Evolutionary conservation across 805 yeast species (phyloP).

Genomic region (Komagataella kurtzmanii): DNA sequence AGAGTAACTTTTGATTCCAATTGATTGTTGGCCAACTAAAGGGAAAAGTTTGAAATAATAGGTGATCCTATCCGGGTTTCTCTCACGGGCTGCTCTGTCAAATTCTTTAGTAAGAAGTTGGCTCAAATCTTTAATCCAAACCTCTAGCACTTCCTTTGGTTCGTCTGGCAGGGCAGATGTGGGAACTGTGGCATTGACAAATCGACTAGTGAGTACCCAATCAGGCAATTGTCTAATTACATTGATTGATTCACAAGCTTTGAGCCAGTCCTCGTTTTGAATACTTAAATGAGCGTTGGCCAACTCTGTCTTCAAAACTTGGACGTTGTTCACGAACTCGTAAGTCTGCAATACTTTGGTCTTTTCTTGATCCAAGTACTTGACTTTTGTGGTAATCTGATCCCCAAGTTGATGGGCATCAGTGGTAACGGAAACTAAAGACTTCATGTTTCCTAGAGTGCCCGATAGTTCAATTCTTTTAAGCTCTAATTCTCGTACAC

Average conservation of each 20-base stretch:
- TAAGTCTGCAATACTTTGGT: slow-evolving; percentile 48
- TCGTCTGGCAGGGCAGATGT: slow-evolving; percentile 73
- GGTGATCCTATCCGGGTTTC: slow-evolving; percentile 60
- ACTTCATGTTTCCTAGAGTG: slow-evolving; percentile 42
- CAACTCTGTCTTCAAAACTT: slow-evolving; percentile 51
- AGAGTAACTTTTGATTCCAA: slow-evolving; percentile 74
- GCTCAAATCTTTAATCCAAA: slow-evolving; percentile 49
- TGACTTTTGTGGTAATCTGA: slow-evolving; percentile 54
- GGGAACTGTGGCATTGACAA: slow-evolving; percentile 75
- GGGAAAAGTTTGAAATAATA: slow-evolving; percentile 82
- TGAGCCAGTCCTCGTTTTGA: slow-evolving; percentile 52
- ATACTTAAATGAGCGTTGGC: slow-evolving; percentile 57
- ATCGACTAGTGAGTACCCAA: slow-evolving; percentile 42
- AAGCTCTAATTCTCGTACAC: slow-evolving; percentile 36
- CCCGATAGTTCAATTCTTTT: slow-evolving; percentile 51
- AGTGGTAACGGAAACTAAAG: slow-evolving; percentile 37
- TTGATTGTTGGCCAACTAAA: slow-evolving; percentile 53
- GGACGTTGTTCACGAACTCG: slow-evolving; percentile 51
- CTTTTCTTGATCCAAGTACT: slow-evolving; percentile 58
- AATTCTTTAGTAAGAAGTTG: slow-evolving; percentile 49
- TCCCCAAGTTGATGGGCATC: slow-evolving; percentile 54
- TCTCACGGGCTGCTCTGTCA: slow-evolving; percentile 49
- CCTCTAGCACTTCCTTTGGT: slow-evolving; percentile 43
- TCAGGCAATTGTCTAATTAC: slow-evolving; percentile 40
- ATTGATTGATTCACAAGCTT: slow-evolving; percentile 62